Evolutionary conservation across 176 grass and related monocot genomes (phyloP).

Genomic region (Phragmites australis): DNA sequence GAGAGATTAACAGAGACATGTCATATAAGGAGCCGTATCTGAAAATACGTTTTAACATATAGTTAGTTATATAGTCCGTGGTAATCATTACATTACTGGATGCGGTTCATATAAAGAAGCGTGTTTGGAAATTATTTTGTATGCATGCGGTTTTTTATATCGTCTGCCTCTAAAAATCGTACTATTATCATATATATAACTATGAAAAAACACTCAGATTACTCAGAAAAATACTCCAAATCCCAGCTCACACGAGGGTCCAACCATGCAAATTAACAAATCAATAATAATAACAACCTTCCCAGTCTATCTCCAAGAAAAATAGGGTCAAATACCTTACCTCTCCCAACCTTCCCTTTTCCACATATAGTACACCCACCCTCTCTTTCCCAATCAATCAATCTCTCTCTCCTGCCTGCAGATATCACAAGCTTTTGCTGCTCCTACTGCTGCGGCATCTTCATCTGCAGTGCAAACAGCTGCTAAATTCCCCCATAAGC

Average conservation of each 20-base stretch:
- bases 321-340: conserved; percentile 13
- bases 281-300: conserved; percentile 12
- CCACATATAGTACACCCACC: conserved; percentile 18
- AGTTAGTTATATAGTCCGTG: no score
- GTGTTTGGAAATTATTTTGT: no score
- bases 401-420: conserved; percentile 15
- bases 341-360: not conserved
- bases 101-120: no score
- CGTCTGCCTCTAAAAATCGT: no score
- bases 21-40: no score
- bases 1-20: no score
- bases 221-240: no score
- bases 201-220: no score
- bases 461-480: conserved; percentile 54
- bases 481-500: conserved; percentile 52
- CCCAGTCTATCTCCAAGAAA: conserved; percentile 9
- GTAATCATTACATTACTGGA: no score
- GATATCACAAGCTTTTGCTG: conserved; percentile 44
- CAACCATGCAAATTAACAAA: conserved; percentile 26
- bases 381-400: conserved; percentile 8
- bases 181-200: no score
- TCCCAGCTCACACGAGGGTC: conserved; percentile 6
- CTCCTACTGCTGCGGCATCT: conserved; percentile 34
- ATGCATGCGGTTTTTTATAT: no score
- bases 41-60: no score